Evolutionary conservation across 2,329 filamentous ascomycete species (phyloP).

Genomic region (Plenodomus biglobosus): DNA sequence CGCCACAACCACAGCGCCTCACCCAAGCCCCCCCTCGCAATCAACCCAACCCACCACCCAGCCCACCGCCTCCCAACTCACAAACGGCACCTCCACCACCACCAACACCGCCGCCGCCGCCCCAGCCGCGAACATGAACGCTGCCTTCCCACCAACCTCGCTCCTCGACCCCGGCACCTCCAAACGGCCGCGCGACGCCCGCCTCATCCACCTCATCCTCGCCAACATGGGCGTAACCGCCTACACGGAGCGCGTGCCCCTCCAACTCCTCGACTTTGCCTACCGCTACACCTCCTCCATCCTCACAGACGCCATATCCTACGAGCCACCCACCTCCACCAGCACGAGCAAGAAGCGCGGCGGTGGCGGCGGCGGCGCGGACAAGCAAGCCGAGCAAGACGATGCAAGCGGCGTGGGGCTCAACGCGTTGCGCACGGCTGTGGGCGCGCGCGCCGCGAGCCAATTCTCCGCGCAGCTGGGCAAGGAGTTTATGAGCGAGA

Average conservation of each 20-base stretch:
- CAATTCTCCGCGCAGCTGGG: slow-evolving; percentile 64
- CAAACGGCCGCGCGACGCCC: slow-evolving; percentile 72
- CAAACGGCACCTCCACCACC: neutral
- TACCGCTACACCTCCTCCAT: slow-evolving; percentile 77
- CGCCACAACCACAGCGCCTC: slow-evolving; percentile 34
- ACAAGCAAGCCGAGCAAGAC: slow-evolving; percentile 19
- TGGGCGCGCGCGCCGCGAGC: slow-evolving; percentile 66
- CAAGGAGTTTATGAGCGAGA: slow-evolving; percentile 75
- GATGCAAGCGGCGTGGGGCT: slow-evolving; percentile 59
- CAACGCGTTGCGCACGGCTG: slow-evolving; percentile 71
- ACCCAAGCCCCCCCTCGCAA: slow-evolving; percentile 38
- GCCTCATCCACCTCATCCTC: slow-evolving; percentile 77
- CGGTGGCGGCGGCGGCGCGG: no score
- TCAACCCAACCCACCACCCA: slow-evolving; percentile 17
- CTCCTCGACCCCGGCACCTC: slow-evolving; percentile 35
- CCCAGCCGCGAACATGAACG: slow-evolving; percentile 13
- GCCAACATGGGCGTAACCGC: slow-evolving; percentile 75
- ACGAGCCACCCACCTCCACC: slow-evolving; percentile 32
- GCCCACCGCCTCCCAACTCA: neutral
- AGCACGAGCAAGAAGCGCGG: slow-evolving; percentile 24
- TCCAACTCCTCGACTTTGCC: slow-evolving; percentile 81
- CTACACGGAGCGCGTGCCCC: slow-evolving; percentile 79
- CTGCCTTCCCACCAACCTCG: slow-evolving; percentile 37
- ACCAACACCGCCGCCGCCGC: slow-evolving; percentile 8
- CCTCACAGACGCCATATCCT: slow-evolving; percentile 61